Base-by-base conservation (phyloP, 495 filamentous ascomycete genomes). In the Cercophora scortea region DNA sequence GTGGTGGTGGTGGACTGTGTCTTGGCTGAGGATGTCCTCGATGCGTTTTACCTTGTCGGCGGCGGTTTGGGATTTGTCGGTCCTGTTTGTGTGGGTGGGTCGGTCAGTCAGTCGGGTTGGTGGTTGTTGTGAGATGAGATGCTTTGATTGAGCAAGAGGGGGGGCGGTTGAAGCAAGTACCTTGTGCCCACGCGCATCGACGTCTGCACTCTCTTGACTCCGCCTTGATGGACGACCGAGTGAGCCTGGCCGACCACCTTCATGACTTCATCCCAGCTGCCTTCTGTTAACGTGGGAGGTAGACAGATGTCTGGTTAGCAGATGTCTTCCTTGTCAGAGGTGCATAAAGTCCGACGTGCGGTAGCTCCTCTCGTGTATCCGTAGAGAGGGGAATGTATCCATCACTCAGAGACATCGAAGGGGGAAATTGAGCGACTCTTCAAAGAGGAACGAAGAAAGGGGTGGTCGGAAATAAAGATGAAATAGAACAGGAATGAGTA, bases 241-340 rank as follows among this genome's bases (percentile, higher is more conserved):
- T 98, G 93, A 13, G 89, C 89, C 69, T 95, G 89, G 6, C 93
- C 93, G 65, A 98, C 90, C 13, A 94, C 78, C 50, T 71, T 77
- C 79, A 93, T 90, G 34, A 95, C 90, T 41, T 86, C 79, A 55
- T 94, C 89, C 92, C 92, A 97, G 25, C 84, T 77, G 13, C 93
- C 92, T 68, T 97, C 92, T 93, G 59, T 60, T 41, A 15, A 39
- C n/a, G 8, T 25, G 25, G n/a, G 5, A 25, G 25, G 25, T 25
- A 25, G 25, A 25, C 25, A 25, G 5, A 2, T 25, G 25, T 25
- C 25, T 25, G 25, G 25, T 25, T 25, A 25, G 25, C 25, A 2
- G 5, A 25, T 25, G 25, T 25, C 5, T 25, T 25, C 5, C 5
- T 25, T 25, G 25, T 25, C 2, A 25, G 25, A 5, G 25, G 25